These are phyloP conservation scores for Amaranthus hypochondriacus DNA, from an alignment of 148 eudicot species.

Conservation along the genomic window DNA sequence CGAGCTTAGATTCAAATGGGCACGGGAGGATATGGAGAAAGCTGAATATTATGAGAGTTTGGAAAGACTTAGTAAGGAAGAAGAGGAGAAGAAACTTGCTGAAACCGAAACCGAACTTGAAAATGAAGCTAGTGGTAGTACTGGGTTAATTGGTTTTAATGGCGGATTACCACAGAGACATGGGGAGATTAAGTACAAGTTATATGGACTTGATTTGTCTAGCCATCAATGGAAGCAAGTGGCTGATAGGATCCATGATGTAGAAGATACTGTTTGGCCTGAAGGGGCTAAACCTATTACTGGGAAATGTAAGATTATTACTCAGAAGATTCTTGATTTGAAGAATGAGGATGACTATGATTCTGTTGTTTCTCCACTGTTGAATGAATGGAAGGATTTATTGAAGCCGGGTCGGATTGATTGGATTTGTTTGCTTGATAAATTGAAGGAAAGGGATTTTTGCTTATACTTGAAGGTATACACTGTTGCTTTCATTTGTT, in stretches of 20 bases:
- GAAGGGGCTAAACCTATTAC: slow-evolving; percentile 64
- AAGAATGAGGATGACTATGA: slow-evolving; percentile 47
- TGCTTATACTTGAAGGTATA: slow-evolving; percentile 58
- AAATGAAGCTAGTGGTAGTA: slow-evolving; percentile 4
- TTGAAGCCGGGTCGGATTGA: slow-evolving; percentile 71
- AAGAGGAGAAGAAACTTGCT: neutral
- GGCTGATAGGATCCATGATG: slow-evolving; percentile 67
- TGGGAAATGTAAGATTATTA: slow-evolving; percentile 68
- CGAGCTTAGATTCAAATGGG: slow-evolving; percentile 93
- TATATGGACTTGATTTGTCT: slow-evolving; percentile 92
- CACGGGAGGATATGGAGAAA: slow-evolving; percentile 78
- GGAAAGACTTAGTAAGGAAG: slow-evolving; percentile 26
- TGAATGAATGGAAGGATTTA: slow-evolving; percentile 74
- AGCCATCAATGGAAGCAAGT: slow-evolving; percentile 73
- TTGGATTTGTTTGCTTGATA: slow-evolving; percentile 69
- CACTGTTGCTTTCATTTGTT: neutral
- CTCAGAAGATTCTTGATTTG: slow-evolving; percentile 57
- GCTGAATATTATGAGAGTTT: slow-evolving; percentile 56
- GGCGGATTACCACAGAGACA: slow-evolving; percentile 73
- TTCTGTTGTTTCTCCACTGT: slow-evolving; percentile 38
- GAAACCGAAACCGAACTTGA: neutral
- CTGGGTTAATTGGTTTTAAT: slow-evolving; percentile 14
- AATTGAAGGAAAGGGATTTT: slow-evolving; percentile 39
- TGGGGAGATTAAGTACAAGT: slow-evolving; percentile 78
- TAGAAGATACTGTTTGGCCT: slow-evolving; percentile 55